Conservation (phyloP, 768 basidiomycete species). For the Atractiella rhizophila region DNA sequence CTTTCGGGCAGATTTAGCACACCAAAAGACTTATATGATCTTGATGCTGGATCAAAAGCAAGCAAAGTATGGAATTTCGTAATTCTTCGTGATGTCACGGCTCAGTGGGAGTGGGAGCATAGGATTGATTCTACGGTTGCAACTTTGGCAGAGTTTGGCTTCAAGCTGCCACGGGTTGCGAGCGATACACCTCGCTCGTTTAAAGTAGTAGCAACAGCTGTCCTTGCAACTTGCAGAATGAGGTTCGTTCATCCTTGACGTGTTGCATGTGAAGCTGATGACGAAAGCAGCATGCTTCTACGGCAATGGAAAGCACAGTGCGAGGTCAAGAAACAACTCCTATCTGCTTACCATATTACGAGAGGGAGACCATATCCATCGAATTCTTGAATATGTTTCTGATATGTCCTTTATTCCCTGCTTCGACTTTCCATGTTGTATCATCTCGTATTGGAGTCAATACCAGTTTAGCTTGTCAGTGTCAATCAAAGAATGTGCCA, state of each 20-base stretch:
- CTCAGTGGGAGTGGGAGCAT: not conserved
- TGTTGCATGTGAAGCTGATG: not conserved
- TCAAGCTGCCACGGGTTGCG: not conserved
- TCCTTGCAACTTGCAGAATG: conserved; percentile 13
- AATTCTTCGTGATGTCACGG: not conserved
- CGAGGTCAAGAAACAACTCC: conserved; percentile 7
- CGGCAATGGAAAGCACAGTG: conserved; percentile 8
- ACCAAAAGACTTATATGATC: conserved; percentile 74
- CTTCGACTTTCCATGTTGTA: no score
- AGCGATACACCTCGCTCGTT: not conserved
- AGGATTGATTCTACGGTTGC: conserved; percentile 12
- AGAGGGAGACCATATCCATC: conserved; percentile 14
- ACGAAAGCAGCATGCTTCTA: conserved; percentile 1
- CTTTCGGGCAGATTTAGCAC: conserved; percentile 46
- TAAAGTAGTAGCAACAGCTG: conserved; percentile 7
- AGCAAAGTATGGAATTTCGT: conserved; percentile 5
- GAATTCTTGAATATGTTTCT: no score
- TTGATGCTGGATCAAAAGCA: conserved; percentile 24
- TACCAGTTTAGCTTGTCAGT: no score
- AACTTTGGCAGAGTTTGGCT: conserved; percentile 6
- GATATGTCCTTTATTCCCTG: conserved; percentile 24
- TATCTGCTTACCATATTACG: conserved; percentile 11
- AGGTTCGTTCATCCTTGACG: no score
- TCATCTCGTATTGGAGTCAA: no score
- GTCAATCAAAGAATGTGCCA: no score